Evolutionary conservation across 768 basidiomycete genomes (phyloP), one percentile per base, ranked within the genome.

Genomic region (Xerocomellus chrysenteron): DNA sequence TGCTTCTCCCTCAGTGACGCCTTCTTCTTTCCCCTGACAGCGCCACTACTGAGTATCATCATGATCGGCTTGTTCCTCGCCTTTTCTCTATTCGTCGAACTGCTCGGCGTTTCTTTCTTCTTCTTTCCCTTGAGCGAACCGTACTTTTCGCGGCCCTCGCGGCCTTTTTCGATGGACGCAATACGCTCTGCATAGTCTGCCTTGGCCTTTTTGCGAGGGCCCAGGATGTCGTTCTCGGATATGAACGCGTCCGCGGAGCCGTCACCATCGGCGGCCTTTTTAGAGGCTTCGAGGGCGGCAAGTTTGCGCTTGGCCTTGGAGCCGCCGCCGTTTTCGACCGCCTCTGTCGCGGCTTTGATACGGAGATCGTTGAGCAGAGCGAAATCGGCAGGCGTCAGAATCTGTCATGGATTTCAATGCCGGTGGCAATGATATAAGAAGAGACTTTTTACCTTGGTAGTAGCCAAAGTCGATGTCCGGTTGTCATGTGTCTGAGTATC

Each of bases 321-420:
- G 2, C 92, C 88, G 5, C 86, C 87, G 2, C 85, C 85, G 24
- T 72, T 73, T 66, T 92, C 85, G 7, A 90, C 85, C 1, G 84
- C 85, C 55, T 84, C 81, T 16, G 80, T 75, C 17, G 90, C 91
- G 0, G 88, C 91, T 73, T 92, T 81, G 48, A 92, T 80, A 2
- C 88, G 86, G 19, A 98, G 84, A 63, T 97, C 92, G 66, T 92
- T 90, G 50, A 98, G 79, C 50, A 97, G 73, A 0, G 90, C 90
- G 68, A 98, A 99, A 72, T 99, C 97, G 32, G 94, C 94, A 0
- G 97, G 97, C 0, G 97, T 98, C 42, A 98, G 83, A 65, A 99
- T 98, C 94, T 97, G 62, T 24, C 36, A 14, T 26, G 13, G 41
- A 8, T 5, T 3, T 47, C 39, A 65, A 33, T 11, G 19, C 42